A percentile compares a stretch with the other conserved stretches of the same genome.
These are phyloP conservation scores for Candida nitratophila DNA, from an alignment of 805 yeast genomes.

Conservation along the genomic window DNA sequence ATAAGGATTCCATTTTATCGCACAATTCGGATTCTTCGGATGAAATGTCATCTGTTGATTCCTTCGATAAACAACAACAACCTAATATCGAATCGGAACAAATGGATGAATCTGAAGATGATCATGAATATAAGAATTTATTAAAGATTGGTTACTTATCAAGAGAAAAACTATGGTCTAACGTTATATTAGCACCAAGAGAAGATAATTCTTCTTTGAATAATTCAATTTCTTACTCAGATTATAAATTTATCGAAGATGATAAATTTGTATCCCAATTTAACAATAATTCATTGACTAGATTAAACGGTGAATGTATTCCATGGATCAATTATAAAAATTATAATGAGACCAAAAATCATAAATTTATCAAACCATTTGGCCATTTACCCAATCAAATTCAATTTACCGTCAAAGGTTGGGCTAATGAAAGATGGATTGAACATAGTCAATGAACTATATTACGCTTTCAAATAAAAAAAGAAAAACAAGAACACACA, in stretches of 20 bases:
- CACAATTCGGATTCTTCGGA: slow-evolving; percentile 4
- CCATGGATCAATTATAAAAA: slow-evolving; percentile 19
- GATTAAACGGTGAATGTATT: slow-evolving; percentile 13
- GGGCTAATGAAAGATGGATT: slow-evolving; percentile 41
- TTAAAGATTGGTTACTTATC: slow-evolving; percentile 33
- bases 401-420: slow-evolving; percentile 45
- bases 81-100: neutral
- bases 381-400: slow-evolving; percentile 17
- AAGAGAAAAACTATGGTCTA: slow-evolving; percentile 46
- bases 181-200: slow-evolving; percentile 47
- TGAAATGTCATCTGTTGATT: neutral
- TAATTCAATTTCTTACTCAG: neutral
- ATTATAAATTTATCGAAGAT: slow-evolving; percentile 2
- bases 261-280: neutral
- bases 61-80: too few species aligned
- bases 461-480: neutral
- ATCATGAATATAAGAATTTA: slow-evolving; percentile 5
- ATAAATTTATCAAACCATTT: slow-evolving; percentile 16
- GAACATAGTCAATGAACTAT: neutral
- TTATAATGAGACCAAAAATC: neutral
- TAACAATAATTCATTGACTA: slow-evolving; percentile 11
- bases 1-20: too few species aligned
- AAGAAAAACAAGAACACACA: neutral
- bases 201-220: slow-evolving; percentile 21
- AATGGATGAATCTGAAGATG: neutral